Conservation (phyloP, 1,139 yeast species). For the Zygosaccharomyces pseudobailii region DNA sequence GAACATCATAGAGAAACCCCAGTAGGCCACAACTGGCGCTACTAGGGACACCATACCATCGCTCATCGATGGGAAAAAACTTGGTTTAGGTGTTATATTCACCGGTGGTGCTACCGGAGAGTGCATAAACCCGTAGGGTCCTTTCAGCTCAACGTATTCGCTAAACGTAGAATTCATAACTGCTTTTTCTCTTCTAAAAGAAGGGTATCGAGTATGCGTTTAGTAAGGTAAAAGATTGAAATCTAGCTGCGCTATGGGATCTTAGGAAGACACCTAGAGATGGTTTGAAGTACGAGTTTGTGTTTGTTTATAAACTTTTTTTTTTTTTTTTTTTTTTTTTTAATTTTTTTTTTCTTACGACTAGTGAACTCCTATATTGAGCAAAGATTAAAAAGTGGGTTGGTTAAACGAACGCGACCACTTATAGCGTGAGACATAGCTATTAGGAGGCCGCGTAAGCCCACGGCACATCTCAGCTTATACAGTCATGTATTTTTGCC, state of each 20-base stretch:
- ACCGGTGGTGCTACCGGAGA: slow-evolving; percentile 18
- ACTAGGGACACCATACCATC: slow-evolving; percentile 72
- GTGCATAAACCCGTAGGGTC: slow-evolving; percentile 21
- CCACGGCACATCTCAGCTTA: background rate
- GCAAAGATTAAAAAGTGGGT: background rate
- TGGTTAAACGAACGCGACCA: background rate
- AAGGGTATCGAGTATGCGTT: too few species aligned
- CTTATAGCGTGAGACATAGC: background rate
- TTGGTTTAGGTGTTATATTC: slow-evolving; percentile 11
- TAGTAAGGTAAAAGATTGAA: background rate
- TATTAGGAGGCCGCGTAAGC: background rate
- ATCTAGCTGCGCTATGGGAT: background rate
- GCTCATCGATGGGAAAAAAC: slow-evolving; percentile 20
- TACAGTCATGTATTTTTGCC: background rate
- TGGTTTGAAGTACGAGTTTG: background rate
- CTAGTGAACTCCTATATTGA: background rate
- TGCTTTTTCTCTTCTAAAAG: background rate
- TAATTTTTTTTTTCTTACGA: background rate
- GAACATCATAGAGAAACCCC: slow-evolving; percentile 72
- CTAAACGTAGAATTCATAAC: slow-evolving; percentile 7
- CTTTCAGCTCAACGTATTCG: slow-evolving; percentile 13
- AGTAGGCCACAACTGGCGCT: slow-evolving; percentile 76
- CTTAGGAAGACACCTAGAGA: background rate
- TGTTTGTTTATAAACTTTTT: background rate
- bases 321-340: slow-evolving; percentile 1